Evolutionary conservation across 2,329 filamentous ascomycete species (phyloP), one percentile per base, ranked within the genome.

Genomic region (Apiospora rasikravindrae): DNA sequence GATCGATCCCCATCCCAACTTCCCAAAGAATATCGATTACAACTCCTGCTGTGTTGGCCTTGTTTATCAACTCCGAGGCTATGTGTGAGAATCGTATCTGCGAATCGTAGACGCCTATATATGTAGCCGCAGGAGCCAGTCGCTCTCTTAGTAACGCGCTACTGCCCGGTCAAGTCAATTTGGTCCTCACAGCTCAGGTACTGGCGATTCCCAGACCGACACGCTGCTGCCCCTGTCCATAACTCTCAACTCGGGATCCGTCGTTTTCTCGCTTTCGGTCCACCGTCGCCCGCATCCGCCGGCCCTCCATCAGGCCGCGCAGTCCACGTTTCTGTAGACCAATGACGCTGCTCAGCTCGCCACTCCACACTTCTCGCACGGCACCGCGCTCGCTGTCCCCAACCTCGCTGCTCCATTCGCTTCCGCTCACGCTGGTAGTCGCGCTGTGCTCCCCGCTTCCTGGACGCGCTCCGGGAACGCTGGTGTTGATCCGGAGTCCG

Each of bases 321-420:
- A 99, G 82, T 0, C 96, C 96, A 70, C 96, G 88, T 85, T 99
- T 99, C 85, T 99, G 96, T 75, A 99, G 81, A 0, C 96, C 96
- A 76, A 99, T 97, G 2, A 98, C 96, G 68, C 94, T 94, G 84
- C 93, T 95, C 45, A 96, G 82, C 84, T 97, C 90, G 72, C 92
- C 91, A 78, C 88, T 85, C 96, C 96, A 99, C 0, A 96, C 86
- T 75, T 95, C 93, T 19, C 89, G 84, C 19, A 86, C 82, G 3
- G 74, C 82, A 49, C 82, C 84, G 37, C 82, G 82, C 79, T 83
- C 77, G 76, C 78, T 76, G 78, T 83, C 74, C 78, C 75, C 76
- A 77, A 82, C 76, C 80, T 82, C 76, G 77, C 83, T 79, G 73
- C 82, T 83, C 75, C 82, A 82, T 73, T 88, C 86, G 22, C 84